These are phyloP conservation scores for Dryadomyces quercivorus DNA, from an alignment of 2,329 filamentous ascomycete species.

Conservation along the genomic window DNA sequence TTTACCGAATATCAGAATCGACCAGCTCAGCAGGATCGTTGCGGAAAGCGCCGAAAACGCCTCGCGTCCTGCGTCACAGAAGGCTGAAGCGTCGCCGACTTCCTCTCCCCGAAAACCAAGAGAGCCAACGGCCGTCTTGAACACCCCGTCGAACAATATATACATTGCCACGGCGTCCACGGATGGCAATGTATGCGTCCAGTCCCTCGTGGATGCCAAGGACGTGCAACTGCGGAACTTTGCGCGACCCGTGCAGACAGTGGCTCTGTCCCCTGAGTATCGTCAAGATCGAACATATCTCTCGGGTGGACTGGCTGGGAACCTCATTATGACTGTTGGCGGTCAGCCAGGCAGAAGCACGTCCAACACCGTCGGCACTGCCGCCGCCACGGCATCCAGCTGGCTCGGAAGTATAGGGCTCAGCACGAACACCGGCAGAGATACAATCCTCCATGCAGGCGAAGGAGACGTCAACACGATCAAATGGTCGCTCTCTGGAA, in stretches of 20 bases:
- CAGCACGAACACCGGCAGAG: conserved; percentile 65
- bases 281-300: conserved; percentile 81
- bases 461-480: conserved; percentile 86
- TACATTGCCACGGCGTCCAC: conserved; percentile 89
- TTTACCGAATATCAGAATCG: conserved; percentile 29
- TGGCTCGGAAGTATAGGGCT: conserved; percentile 88
- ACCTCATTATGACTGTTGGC: conserved; percentile 74
- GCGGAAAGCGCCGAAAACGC: conserved; percentile 23
- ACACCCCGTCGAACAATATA: conserved; percentile 77
- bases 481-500: conserved; percentile 88
- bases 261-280: conserved; percentile 90
- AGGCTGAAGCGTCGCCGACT: conserved; percentile 34
- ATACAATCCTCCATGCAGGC: conserved; percentile 78
- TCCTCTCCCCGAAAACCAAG: conserved; percentile 37
- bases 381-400: conserved; percentile 70
- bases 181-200: conserved; percentile 89
- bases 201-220: conserved; percentile 73
- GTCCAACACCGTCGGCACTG: conserved; percentile 75
- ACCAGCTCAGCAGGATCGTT: conserved; percentile 23
- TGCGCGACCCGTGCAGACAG: conserved; percentile 79
- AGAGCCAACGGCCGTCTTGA: conserved; percentile 47
- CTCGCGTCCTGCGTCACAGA: conserved; percentile 21
- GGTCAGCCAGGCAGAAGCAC: conserved; percentile 71
- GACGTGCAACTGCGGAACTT: conserved; percentile 92
- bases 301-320: conserved; percentile 80